Evolutionary conservation across 2,329 filamentous ascomycete genomes (phyloP).

Genomic region (Fusarium fujikuroi): DNA sequence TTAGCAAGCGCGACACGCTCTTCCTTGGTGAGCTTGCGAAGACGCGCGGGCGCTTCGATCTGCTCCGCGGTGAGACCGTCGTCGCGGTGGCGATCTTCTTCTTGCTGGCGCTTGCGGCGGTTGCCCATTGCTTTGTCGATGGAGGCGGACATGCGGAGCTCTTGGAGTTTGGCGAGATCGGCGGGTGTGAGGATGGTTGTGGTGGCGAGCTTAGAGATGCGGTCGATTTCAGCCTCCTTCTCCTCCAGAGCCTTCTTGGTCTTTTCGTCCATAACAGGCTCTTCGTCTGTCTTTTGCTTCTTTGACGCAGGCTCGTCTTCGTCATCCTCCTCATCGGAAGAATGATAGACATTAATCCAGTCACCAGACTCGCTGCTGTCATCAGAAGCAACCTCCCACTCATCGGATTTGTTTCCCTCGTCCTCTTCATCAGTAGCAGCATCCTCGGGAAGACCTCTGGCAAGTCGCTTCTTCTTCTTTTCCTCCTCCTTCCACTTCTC

Average conservation of each 20-base stretch:
- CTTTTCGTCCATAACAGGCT: slow-evolving; percentile 54
- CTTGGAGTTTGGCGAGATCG: slow-evolving; percentile 92
- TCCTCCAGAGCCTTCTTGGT: slow-evolving; percentile 49
- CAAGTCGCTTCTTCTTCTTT: slow-evolving; percentile 75
- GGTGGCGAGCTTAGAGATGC: slow-evolving; percentile 82
- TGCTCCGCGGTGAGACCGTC: slow-evolving; percentile 90
- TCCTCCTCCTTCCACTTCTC: slow-evolving; percentile 96
- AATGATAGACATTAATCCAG: slow-evolving; percentile 93
- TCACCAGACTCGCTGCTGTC: slow-evolving; percentile 79
- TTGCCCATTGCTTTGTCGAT: slow-evolving; percentile 71
- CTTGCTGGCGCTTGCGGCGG: slow-evolving; percentile 59
- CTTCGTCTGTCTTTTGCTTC: slow-evolving; percentile 52
- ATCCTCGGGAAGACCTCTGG: slow-evolving; percentile 73
- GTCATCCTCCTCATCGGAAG: slow-evolving; percentile 76
- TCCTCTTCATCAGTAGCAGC: slow-evolving; percentile 70
- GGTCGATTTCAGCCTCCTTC: slow-evolving; percentile 57
- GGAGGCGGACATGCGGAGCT: slow-evolving; percentile 79
- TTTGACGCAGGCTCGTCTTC: slow-evolving; percentile 72
- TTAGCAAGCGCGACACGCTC: slow-evolving; percentile 86
- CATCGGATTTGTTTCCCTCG: slow-evolving; percentile 63
- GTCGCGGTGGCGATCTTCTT: slow-evolving; percentile 75
- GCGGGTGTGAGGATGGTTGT: slow-evolving; percentile 95
- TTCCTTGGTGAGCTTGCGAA: slow-evolving; percentile 89
- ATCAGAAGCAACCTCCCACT: slow-evolving; percentile 70
- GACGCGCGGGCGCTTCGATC: slow-evolving; percentile 85